A percentile compares a stretch with the other conserved stretches of the same genome.
Evolutionary conservation across 2,329 filamentous ascomycete genomes (phyloP).

Genomic region (Ciborinia camelliae): DNA sequence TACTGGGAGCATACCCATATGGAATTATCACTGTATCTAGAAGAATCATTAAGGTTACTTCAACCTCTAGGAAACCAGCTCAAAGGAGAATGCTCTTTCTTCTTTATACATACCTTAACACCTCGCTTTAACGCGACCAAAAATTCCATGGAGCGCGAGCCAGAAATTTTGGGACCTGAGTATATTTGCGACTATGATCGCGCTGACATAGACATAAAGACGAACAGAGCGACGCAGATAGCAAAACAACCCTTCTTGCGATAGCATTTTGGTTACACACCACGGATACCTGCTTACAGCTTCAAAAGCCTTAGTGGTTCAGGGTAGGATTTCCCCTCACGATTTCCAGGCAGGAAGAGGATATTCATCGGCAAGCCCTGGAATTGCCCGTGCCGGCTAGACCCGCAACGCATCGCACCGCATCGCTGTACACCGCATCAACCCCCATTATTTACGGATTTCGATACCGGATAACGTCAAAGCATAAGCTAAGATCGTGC

Average conservation of each 20-base stretch:
- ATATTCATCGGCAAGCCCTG: neutral
- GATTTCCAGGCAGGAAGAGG: neutral
- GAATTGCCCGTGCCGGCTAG: neutral
- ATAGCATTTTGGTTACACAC: neutral
- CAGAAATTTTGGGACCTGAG: neutral
- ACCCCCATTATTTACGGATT: neutral
- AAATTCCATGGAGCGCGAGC: neutral
- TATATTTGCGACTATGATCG: neutral
- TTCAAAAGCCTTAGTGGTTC: neutral
- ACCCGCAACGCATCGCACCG: neutral
- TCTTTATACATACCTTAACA: neutral
- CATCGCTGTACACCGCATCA: conserved; percentile 4
- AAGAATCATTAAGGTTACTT: neutral
- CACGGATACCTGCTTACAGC: neutral
- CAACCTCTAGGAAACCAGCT: neutral
- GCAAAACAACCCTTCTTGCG: neutral
- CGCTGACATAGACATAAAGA: neutral
- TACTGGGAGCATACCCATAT: no score
- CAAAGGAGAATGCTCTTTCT: neutral
- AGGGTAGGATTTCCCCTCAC: neutral
- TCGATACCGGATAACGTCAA: conserved; percentile 7
- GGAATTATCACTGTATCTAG: neutral
- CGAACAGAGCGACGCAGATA: neutral
- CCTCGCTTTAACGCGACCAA: neutral
- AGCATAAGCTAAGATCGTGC: conserved; percentile 3